These are phyloP conservation scores for Capsicum rhomboideum DNA, from an alignment of 257 asterid genomes.

Conservation along the genomic window DNA sequence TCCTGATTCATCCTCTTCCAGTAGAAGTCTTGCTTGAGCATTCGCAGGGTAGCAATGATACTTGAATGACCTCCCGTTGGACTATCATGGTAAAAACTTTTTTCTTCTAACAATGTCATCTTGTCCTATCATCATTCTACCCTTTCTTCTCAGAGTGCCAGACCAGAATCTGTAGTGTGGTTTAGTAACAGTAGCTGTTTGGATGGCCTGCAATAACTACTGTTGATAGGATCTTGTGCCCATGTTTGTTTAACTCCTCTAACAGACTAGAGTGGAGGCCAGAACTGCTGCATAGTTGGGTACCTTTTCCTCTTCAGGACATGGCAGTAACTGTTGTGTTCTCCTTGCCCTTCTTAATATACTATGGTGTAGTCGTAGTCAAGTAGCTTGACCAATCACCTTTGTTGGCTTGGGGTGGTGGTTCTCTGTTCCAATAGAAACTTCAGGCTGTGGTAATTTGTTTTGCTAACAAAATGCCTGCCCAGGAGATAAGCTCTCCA, in stretches of 20 bases:
- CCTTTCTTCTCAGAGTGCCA: neutral
- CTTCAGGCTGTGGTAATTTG: neutral
- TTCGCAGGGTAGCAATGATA: neutral
- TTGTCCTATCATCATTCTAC: neutral
- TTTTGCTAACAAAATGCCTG: no score
- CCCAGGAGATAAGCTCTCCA: neutral
- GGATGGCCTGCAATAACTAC: no score
- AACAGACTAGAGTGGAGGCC: no score
- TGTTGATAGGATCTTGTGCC: neutral
- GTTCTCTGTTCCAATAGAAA: neutral
- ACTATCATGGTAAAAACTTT: neutral
- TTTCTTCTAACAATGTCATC: neutral
- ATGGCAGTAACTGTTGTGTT: neutral
- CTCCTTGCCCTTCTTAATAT: no score
- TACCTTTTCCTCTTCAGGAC: neutral
- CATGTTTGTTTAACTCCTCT: neutral
- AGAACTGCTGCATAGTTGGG: neutral
- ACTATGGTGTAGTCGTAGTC: no score
- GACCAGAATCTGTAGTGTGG: neutral
- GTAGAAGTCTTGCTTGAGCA: neutral
- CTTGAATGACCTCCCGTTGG: neutral
- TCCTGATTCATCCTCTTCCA: neutral
- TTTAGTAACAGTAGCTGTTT: neutral
- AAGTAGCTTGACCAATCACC: neutral
- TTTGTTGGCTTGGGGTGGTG: neutral